A percentile compares a stretch with the other conserved stretches of the same genome.
Conservation (phyloP, 140 eudicot species). For the Ambrosia hybrid region DNA sequence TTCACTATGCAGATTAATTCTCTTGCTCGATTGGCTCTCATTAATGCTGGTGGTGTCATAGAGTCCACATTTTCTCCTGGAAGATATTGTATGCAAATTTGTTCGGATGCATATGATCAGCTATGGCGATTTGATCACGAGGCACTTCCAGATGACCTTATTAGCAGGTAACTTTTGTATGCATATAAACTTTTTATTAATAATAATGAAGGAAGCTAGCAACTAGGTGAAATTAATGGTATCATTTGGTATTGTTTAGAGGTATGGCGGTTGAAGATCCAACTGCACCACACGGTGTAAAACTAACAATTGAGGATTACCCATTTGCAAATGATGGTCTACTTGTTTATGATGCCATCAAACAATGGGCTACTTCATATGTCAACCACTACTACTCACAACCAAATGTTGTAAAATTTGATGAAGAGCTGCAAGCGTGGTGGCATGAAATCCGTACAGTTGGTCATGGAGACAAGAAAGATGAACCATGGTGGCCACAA, state of each 20-base stretch:
- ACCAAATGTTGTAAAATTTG: constrained; percentile 30
- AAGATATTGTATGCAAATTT: constrained; percentile 41
- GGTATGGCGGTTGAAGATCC: constrained; percentile 55
- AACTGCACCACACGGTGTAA: constrained; percentile 38
- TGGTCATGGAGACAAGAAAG: constrained; percentile 70
- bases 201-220: not conserved
- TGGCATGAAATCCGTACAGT: constrained; percentile 62
- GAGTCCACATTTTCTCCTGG: constrained; percentile 44
- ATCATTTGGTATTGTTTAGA: constrained; percentile 21
- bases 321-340: constrained; percentile 67
- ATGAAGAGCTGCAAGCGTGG: constrained; percentile 63
- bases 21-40: constrained; percentile 47
- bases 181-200: no score
- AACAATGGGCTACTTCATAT: constrained; percentile 53
- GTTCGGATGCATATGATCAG: constrained; percentile 47
- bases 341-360: constrained; percentile 50
- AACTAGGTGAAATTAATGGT: not conserved
- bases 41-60: constrained; percentile 54
- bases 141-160: constrained; percentile 63
- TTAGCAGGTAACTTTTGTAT: constrained; percentile 63
- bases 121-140: constrained; percentile 64
- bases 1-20: constrained; percentile 67
- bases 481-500: constrained; percentile 71
- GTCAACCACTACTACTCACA: constrained; percentile 48
- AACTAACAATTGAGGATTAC: constrained; percentile 55